Base-by-base conservation (phyloP, 73 alveolate species). In the Paraurostyla sp. region DNA sequence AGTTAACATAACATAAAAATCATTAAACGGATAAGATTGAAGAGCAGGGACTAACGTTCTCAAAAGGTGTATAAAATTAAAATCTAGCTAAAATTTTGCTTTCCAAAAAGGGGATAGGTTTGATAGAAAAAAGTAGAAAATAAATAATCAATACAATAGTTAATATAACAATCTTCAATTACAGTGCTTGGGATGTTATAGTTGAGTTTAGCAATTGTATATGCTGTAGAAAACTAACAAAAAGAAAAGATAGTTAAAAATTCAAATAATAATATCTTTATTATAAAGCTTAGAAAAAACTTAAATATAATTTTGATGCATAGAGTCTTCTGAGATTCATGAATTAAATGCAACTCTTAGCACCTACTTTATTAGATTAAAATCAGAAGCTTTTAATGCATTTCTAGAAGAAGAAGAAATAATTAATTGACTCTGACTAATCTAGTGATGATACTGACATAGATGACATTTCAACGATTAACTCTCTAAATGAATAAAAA, bases 271-370 rank as follows among this genome's bases (percentile, higher is more conserved):
- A 65, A 38, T 65, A 35, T 23, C 25, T 65, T n/a, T 65, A 65
- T 35, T 38, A 65, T 4, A 65, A 65, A 65, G 82, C 82, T 16
- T 15, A 65, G 38, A 35, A 65, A 38, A 65, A 65, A 30, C 3
- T 65, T 32, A 58, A 65, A 38, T 13, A 38, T 13, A 65, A 65
- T 7, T 65, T 65, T 65, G 82, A 65, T 65, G 82, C 82, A 38
- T 30, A 38, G 6, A 65, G 82, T 65, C 25, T 65, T 11, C 35
- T 65, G 32, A 65, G 36, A 65, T 65, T 65, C 82, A 65, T 65
- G 82, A 56, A 65, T 65, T 30, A 65, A 23, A 65, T 65, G 82
- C 36, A 65, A 22, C 46, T 65, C 20, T 58, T 65, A 1, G 82
- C 45, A 1, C 82, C 82, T 11, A 65, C 25, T 1, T 40, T 65